Percentiles rank a stretch among this genome's conserved stretches.
These are phyloP conservation scores for Pyrenophora tritici-repentis DNA, from an alignment of 2,329 filamentous ascomycete genomes.

Conservation along the genomic window DNA sequence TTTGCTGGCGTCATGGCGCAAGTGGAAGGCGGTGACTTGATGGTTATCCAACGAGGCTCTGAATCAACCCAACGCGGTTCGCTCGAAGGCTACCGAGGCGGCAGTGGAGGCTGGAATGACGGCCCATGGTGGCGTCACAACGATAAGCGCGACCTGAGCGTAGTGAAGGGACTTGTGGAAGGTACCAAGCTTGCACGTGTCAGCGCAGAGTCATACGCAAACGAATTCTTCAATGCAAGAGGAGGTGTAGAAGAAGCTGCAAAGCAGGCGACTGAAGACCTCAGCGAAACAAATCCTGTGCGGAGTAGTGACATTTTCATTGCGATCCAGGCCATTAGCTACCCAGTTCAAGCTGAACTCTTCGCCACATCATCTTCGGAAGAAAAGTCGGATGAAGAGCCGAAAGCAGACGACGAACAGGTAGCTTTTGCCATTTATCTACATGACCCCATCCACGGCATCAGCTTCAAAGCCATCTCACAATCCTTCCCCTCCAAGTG, in stretches of 20 bases:
- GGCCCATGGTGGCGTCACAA: constrained; percentile 93
- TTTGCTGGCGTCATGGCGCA: constrained; percentile 98
- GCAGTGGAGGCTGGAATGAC: constrained; percentile 79
- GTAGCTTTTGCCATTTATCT: constrained; percentile 79
- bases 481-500: constrained; percentile 84
- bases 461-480: constrained; percentile 81
- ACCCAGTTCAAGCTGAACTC: constrained; percentile 66
- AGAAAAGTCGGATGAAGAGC: constrained; percentile 58
- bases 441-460: constrained; percentile 87
- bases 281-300: constrained; percentile 86
- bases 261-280: constrained; percentile 74
- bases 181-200: constrained; percentile 91
- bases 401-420: constrained; percentile 66
- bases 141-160: constrained; percentile 73
- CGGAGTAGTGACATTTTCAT: constrained; percentile 94
- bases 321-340: constrained; percentile 83
- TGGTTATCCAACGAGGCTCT: constrained; percentile 91
- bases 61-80: constrained; percentile 75
- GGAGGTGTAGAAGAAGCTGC: constrained; percentile 83
- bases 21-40: constrained; percentile 92
- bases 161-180: constrained; percentile 79
- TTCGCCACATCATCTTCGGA: constrained; percentile 64
- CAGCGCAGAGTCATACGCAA: constrained; percentile 83
- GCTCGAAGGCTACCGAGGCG: constrained; percentile 61
- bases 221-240: constrained; percentile 77